A percentile compares a stretch with the other conserved stretches of the same genome.
phyloP scores from a whole-genome alignment of 257 asterid species.

The Solanum acaule region DNA sequence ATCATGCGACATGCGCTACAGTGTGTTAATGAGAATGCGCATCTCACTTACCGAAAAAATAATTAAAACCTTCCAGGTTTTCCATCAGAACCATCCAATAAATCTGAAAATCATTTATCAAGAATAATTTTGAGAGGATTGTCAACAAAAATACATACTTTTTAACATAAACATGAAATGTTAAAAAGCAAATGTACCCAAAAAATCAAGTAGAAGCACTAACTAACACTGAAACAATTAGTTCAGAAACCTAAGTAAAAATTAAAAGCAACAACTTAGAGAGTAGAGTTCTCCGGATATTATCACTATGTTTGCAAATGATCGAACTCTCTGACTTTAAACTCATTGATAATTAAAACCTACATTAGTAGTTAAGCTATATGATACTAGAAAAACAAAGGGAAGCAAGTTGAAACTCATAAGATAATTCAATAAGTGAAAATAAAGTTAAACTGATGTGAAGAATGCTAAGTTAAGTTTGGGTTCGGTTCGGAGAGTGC shows the following conservation, averaged over 20 bases:
- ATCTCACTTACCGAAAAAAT: neutral
- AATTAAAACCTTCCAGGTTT: neutral
- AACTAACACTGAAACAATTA: no score
- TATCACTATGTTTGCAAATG: neutral
- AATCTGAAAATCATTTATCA: no score
- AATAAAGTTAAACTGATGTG: no score
- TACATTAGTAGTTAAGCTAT: neutral
- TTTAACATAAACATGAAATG: no score
- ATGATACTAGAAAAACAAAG: neutral
- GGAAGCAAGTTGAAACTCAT: neutral
- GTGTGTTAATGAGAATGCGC: neutral
- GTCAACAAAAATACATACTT: no score
- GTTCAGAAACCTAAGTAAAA: no score
- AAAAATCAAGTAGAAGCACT: no score
- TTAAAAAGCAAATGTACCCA: no score
- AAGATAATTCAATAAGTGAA: neutral
- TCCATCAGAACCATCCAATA: neutral
- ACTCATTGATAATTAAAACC: neutral
- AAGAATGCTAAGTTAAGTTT: neutral
- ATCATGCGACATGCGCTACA: neutral
- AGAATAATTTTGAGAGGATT: neutral
- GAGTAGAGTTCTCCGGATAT: neutral
- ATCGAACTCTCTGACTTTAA: neutral
- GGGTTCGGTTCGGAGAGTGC: neutral
- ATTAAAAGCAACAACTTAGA: neutral